A percentile compares a stretch with the other conserved stretches of the same genome.
phyloP scores from a whole-genome alignment of 441 rosid species.

The Isatis lusitanica region DNA sequence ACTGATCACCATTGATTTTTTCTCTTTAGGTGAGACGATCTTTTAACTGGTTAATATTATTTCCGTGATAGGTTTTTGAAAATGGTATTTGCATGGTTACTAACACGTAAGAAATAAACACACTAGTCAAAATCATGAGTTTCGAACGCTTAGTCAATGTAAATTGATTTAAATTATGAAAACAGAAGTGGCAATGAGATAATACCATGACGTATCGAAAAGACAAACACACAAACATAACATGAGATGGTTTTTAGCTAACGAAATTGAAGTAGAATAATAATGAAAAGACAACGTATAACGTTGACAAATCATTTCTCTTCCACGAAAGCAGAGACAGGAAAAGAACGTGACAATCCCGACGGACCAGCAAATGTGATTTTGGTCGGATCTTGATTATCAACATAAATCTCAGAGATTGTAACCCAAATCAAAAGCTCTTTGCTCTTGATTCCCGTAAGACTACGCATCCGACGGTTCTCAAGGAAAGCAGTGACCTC shows the following conservation, averaged over 20 bases:
- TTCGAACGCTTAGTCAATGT: neutral
- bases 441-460: constrained; percentile 43
- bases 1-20: constrained; percentile 23
- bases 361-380: constrained; percentile 36
- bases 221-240: neutral
- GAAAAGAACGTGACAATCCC: constrained; percentile 40
- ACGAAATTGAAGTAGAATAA: too few relatives aligned
- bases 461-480: constrained; percentile 36
- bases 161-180: neutral
- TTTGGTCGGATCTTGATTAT: constrained; percentile 38
- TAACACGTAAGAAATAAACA: neutral
- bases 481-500: constrained; percentile 47
- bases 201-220: neutral
- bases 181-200: neutral
- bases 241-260: neutral
- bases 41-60: neutral
- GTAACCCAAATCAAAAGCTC: constrained; percentile 44
- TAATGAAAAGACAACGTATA: neutral
- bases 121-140: neutral
- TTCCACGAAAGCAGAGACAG: constrained; percentile 47
- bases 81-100: neutral
- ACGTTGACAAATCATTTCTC: constrained; percentile 30
- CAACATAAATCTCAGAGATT: constrained; percentile 39
- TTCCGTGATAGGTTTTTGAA: neutral
- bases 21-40: neutral